phyloP scores from a whole-genome alignment of 2,329 filamentous ascomycete genomes.

The Verticillium longisporum region DNA sequence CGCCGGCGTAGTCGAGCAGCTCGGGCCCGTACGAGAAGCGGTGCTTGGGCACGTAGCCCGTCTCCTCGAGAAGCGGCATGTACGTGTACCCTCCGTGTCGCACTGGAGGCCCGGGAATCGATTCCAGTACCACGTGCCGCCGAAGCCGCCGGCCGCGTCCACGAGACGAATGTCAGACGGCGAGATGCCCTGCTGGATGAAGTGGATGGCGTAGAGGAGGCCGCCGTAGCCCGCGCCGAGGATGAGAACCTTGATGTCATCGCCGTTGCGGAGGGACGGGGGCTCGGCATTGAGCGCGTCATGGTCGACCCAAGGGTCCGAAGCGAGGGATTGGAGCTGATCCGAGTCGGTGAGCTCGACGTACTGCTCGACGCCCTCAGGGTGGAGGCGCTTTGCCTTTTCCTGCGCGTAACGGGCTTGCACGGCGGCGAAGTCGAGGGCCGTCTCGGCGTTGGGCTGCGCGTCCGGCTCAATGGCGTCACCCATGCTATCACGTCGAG shows the following conservation, averaged over 20 bases:
- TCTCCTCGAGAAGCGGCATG: slow-evolving; percentile 54
- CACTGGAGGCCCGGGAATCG: slow-evolving; percentile 44
- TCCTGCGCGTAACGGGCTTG: slow-evolving; percentile 25
- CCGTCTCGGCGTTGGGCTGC: neutral
- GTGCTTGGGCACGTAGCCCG: slow-evolving; percentile 48
- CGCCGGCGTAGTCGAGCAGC: slow-evolving; percentile 31
- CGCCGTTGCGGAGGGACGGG: slow-evolving; percentile 17
- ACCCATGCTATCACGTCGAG: slow-evolving; percentile 17
- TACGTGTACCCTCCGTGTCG: slow-evolving; percentile 56
- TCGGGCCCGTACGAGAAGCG: slow-evolving; percentile 37
- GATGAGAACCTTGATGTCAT: slow-evolving; percentile 20
- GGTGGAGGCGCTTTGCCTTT: slow-evolving; percentile 22
- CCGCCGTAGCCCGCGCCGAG: slow-evolving; percentile 28
- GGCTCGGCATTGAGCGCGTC: slow-evolving; percentile 18
- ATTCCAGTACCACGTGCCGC: slow-evolving; percentile 48
- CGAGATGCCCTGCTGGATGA: slow-evolving; percentile 16
- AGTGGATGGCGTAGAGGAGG: slow-evolving; percentile 20
- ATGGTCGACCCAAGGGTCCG: slow-evolving; percentile 28
- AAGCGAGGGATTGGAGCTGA: slow-evolving; percentile 15
- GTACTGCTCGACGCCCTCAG: slow-evolving; percentile 25
- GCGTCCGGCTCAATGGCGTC: slow-evolving; percentile 20
- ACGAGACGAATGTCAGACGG: slow-evolving; percentile 30
- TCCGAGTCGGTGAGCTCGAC: slow-evolving; percentile 16
- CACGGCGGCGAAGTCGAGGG: slow-evolving; percentile 11
- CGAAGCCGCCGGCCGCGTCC: slow-evolving; percentile 35